Evolutionary conservation across 1,284 basidiomycete genomes (phyloP).

Genomic region (Heterobasidion irregulare): DNA sequence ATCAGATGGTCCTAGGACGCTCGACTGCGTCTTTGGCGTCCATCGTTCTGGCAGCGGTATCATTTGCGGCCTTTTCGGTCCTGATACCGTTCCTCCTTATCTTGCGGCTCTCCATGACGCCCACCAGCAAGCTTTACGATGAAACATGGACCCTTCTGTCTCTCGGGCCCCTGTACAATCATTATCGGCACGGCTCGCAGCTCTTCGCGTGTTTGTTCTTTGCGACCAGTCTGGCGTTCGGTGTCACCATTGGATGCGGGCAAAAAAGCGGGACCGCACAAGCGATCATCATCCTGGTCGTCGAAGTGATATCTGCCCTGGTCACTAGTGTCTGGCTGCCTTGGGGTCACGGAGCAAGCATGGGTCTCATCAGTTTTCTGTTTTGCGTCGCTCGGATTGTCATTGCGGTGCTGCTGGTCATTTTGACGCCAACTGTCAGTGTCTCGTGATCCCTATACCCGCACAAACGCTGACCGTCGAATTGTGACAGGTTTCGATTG

Average conservation of each 20-base stretch:
- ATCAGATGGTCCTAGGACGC: conserved; percentile 65
- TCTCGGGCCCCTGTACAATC: conserved; percentile 92
- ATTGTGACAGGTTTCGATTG: conserved; percentile 64
- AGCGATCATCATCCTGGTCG: conserved; percentile 80
- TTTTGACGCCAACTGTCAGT: conserved; percentile 81
- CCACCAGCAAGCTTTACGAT: conserved; percentile 89
- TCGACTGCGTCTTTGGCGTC: conserved; percentile 44
- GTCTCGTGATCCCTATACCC: conserved; percentile 4
- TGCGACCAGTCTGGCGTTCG: conserved; percentile 74
- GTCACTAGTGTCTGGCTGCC: conserved; percentile 91
- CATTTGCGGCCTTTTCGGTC: conserved; percentile 76
- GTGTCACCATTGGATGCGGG: conserved; percentile 80
- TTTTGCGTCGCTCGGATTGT: conserved; percentile 88
- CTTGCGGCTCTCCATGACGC: conserved; percentile 67
- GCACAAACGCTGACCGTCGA: conserved; percentile 10
- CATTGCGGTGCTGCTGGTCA: conserved; percentile 82
- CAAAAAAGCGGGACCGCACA: conserved; percentile 88
- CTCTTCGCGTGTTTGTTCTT: conserved; percentile 82
- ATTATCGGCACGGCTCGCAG: conserved; percentile 88
- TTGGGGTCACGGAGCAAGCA: conserved; percentile 93
- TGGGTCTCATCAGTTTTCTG: conserved; percentile 90
- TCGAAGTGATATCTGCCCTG: conserved; percentile 77
- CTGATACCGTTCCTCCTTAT: conserved; percentile 71
- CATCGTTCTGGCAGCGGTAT: conserved; percentile 64
- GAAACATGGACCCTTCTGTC: conserved; percentile 88